Evolutionary conservation across 2,329 filamentous ascomycete species (phyloP), one percentile per base, ranked within the genome.

Genomic region (Shiraia sp.): DNA sequence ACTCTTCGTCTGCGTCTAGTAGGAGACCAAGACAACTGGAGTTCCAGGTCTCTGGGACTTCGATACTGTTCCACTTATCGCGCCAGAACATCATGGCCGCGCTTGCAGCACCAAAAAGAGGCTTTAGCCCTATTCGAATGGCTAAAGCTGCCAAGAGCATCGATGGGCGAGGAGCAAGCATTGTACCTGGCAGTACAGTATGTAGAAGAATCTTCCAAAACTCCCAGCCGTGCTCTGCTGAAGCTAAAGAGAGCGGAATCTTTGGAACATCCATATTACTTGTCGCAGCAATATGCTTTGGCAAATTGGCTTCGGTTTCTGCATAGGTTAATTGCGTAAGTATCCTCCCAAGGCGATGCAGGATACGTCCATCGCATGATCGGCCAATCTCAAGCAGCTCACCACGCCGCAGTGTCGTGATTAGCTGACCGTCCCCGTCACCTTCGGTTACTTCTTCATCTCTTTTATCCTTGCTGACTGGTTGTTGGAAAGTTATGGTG

Each of bases 151-250:
- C 75, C 3, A 79, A 62, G 9, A 79, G 50, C 0, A 74, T 73
- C 0, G 74, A 72, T 0, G 75, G 70, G 2, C 76, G 75, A 2
- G 66, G 52, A 0, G 69, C 64, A 9, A 79, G 53, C 65, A 71
- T 72, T 0, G 76, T 79, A 0, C 76, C 76, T 0, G 76, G 75
- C 3, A 78, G 60, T 3, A 79, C 69, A 2, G 70, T 46, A 36
- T 79, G 77, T 1, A 79, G 63, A 4, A 79, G 59, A 1, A 77
- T 54, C 53, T 72, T 73, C 75, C 75, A 79, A 50, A 79, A 78
- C 38, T 62, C 58, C 23, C 65, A 53, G 1, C 57, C 44, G 33
- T 76, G 50, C 30, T 71, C 53, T 2, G 62, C 19, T 3, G 58
- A 47, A 0, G 69, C 70, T 5, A 79, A 59, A 1, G 68, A 69